Base-by-base conservation (phyloP, 2,329 filamentous ascomycete species). In the Colletotrichum sansevieriae region DNA sequence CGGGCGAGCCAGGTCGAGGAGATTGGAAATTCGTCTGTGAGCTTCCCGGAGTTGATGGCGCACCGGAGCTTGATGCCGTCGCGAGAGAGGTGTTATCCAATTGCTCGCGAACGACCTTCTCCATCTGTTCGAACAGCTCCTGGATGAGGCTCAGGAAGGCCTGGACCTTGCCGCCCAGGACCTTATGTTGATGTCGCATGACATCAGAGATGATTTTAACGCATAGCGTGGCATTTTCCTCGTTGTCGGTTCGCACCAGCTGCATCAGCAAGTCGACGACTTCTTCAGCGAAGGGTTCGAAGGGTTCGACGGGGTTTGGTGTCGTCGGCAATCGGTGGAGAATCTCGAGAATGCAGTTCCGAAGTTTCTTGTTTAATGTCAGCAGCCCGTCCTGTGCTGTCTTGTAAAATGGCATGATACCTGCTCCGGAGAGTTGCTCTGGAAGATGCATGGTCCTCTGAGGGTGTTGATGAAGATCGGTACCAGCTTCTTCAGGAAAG, bases 181-280 rank as follows among this genome's bases (percentile, higher is more conserved):
- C 90, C 81, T 95, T 97, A 65, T 91, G 89, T 80, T 98, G 95
- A 77, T 97, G 94, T 56, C 96, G 91, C 86, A 97, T 94, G 72
- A 98, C 91, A 77, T 99, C 96, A 84, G 97, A 98, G 59, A 97
- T 94, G 13, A 95, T 97, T 84, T 99, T 99, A 82, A 99, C 94
- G 78, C 95, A 98, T 71, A 99, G 83, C n/a, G 97, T 94, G 2
- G 95, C 96, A 85, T 99, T 99, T 71, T 99, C 96, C 81, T 99
- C 96, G 75, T 99, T 99, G 80, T 99, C 96, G 47, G 90, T 91
- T 73, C 91, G 90, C 68, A 98, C 94, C 67, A 99, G 83, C 63
- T 89, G 88, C 90, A 98, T 95, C 71, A 98, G 86, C 72, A 97
- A 86, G 76, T 98, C 95, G 68, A 98, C 93, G 70, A 97, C 91